These are phyloP conservation scores for Annona cherimola DNA, from an alignment of 164 flowering plant species.

Conservation along the genomic window DNA sequence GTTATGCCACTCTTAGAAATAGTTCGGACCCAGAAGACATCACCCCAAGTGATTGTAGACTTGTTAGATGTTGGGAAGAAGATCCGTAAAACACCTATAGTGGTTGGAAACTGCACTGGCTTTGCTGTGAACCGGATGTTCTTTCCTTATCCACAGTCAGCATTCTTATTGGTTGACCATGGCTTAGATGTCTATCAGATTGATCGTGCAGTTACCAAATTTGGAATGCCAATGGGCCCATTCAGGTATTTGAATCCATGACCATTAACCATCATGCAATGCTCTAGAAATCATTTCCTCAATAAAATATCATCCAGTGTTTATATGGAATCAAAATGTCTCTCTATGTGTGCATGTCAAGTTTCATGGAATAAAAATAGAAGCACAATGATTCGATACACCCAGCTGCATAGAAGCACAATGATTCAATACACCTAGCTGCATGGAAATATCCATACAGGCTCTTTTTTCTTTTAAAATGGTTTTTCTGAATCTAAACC, in stretches of 20 bases:
- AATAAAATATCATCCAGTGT: not conserved
- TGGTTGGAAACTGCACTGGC: slow-evolving; percentile 93
- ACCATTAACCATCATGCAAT: not conserved
- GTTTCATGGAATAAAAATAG: not conserved
- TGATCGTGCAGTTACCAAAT: slow-evolving; percentile 70
- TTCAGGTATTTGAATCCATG: slow-evolving; percentile 49
- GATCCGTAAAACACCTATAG: slow-evolving; percentile 81
- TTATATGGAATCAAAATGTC: not conserved
- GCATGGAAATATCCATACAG: too few species aligned
- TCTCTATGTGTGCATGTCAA: not conserved
- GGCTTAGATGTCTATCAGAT: slow-evolving; percentile 76
- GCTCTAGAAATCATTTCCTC: not conserved
- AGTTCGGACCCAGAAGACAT: slow-evolving; percentile 72
- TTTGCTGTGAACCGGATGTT: slow-evolving; percentile 95
- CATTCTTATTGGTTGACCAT: slow-evolving; percentile 63
- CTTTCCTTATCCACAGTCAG: slow-evolving; percentile 88
- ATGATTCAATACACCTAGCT: too few species aligned
- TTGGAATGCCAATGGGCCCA: slow-evolving; percentile 99
- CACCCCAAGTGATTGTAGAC: slow-evolving; percentile 90
- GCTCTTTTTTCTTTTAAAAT: too few species aligned
- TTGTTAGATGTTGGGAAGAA: slow-evolving; percentile 77
- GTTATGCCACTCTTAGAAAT: slow-evolving; percentile 95
- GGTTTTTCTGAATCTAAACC: too few species aligned
- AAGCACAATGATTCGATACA: too few species aligned
- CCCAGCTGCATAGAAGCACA: too few species aligned